Percentiles rank a stretch among this genome's conserved stretches.
Evolutionary conservation across 345 rosid species (phyloP).

Genomic region (Tarenaya hassleriana): DNA sequence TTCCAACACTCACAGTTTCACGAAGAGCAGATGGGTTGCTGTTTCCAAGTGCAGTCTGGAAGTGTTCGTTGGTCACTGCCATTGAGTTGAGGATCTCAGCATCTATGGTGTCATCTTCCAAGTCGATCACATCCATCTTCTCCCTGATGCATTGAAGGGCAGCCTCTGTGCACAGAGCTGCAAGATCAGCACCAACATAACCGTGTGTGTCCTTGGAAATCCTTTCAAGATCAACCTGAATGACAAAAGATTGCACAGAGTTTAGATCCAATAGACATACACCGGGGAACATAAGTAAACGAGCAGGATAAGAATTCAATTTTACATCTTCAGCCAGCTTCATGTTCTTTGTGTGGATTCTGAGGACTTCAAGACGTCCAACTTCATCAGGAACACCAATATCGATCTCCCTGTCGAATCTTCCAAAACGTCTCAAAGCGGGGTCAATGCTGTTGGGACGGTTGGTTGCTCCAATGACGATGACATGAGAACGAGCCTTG

Average conservation of each 20-base stretch:
- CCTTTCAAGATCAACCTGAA: conserved; percentile 86
- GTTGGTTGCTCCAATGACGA: conserved; percentile 97
- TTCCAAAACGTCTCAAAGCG: conserved; percentile 88
- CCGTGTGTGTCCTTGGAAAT: conserved; percentile 91
- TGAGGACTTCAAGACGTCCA: conserved; percentile 98
- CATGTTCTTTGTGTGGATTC: conserved; percentile 97
- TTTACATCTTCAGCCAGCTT: conserved; percentile 89
- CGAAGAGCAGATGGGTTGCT: conserved; percentile 87
- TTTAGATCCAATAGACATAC: conserved; percentile 4
- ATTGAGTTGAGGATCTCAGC: conserved; percentile 91
- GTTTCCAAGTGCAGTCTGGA: conserved; percentile 77
- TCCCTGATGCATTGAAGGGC: conserved; percentile 98
- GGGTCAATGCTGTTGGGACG: conserved; percentile 97
- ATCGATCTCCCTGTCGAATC: conserved; percentile 91
- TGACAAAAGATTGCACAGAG: conserved; percentile 4
- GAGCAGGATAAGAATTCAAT: neutral
- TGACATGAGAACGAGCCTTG: conserved; percentile 85
- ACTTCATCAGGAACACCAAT: conserved; percentile 96
- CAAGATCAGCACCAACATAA: conserved; percentile 97
- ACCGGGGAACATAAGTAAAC: neutral
- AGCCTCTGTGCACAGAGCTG: conserved; percentile 94
- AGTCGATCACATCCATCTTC: conserved; percentile 95
- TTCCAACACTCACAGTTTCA: conserved; percentile 54
- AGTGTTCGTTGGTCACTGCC: conserved; percentile 94
- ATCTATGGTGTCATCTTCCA: conserved; percentile 91